Base-by-base conservation (phyloP, 768 basidiomycete genomes). In the Boletus rubescentipes region DNA sequence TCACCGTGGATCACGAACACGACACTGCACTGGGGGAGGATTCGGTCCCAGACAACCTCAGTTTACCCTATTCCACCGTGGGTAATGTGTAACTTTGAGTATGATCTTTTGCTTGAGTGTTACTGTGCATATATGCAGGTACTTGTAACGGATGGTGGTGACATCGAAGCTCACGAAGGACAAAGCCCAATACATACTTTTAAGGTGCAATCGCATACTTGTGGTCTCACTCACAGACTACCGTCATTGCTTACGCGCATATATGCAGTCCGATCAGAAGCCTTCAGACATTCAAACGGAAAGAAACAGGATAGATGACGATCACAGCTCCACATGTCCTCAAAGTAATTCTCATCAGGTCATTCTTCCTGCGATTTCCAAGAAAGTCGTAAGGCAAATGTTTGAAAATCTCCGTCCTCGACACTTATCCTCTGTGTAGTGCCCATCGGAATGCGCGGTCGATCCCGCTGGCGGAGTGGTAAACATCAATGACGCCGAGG, bases 231-330 rank as follows among this genome's bases (percentile, higher is more conserved):
- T n/a, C n/a, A 16, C n/a, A 12, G 3, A 32, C 20, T 38, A 14
- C 15, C 26, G n/a, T 47, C 46, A 9, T 50, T 39, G 9, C 48
- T 62, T 38, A 49, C 40, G 41, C 53, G 67, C 66, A 68, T 66
- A 60, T 60, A 67, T 59, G 29, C 60, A 54, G 55, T 31, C 36
- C 12, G 30, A 43, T 18, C 37, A 53, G 18, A 46, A 51, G 18
- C 21, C 15, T 39, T 40, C 46, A 14, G 45, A 53, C 40, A 50
- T 30, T 12, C 51, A 42, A 37, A 36, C 21, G 16, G 38, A 36
- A 26, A 9, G 26, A 42, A 35, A 20, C 12, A 8, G 0, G 12
- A 48, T 32, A 31, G 20, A 45, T 44, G 32, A 37, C 9, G 30
- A 46, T 36, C 21, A 29, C 18, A 10, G 3, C 7, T 34, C 29